These are phyloP conservation scores for Penicillium palitans DNA, from an alignment of 2,329 filamentous ascomycete genomes.

Conservation along the genomic window DNA sequence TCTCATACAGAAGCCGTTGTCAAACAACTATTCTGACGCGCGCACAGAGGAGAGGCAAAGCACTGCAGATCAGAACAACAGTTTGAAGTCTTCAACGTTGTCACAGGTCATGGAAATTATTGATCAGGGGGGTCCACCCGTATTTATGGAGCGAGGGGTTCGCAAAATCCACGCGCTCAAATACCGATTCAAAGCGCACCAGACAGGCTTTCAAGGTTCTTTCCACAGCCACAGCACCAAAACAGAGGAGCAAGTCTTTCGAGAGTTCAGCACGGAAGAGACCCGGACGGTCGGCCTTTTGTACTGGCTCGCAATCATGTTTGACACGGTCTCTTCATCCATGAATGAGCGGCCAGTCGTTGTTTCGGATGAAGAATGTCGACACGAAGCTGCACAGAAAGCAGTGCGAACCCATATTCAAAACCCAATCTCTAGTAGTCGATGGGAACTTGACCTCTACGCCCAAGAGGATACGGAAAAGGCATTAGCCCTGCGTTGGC, in stretches of 20 bases:
- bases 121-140: background rate
- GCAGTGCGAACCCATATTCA: background rate
- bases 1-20: background rate
- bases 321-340: background rate
- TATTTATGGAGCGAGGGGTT: background rate
- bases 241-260: background rate
- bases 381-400: background rate
- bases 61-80: background rate
- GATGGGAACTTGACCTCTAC: background rate
- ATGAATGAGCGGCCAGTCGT: background rate
- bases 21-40: background rate
- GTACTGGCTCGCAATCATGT: background rate
- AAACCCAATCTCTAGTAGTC: background rate
- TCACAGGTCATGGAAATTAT: background rate
- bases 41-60: background rate
- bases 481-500: background rate
- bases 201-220: background rate
- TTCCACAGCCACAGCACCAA: background rate
- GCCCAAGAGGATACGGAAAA: background rate
- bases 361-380: background rate
- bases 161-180: background rate
- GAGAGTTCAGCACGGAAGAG: background rate
- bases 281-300: background rate
- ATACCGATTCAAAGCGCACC: background rate
- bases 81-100: background rate